phyloP scores from a whole-genome alignment of 2,329 filamentous ascomycete species.

The Colletotrichum musae region DNA sequence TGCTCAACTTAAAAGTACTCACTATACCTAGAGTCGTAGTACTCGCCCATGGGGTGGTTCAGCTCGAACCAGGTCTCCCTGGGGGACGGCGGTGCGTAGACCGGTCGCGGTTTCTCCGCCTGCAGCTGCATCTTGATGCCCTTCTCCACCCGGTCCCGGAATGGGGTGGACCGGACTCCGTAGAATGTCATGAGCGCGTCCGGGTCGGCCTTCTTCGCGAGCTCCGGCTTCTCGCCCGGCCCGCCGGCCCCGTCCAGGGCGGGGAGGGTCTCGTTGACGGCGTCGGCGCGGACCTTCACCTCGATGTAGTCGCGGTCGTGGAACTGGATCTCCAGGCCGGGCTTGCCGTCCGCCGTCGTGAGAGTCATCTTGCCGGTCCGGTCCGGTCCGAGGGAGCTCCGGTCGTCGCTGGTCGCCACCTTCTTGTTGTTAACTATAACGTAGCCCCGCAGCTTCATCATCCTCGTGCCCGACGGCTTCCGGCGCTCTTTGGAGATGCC shows the following conservation, averaged over 20 bases:
- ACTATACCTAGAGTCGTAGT: neutral
- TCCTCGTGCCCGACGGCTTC: neutral
- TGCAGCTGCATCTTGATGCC: too few relatives aligned
- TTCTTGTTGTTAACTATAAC: neutral
- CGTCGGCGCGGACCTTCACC: neutral
- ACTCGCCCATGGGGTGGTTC: neutral
- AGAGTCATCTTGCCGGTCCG: neutral
- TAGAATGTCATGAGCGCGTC: neutral
- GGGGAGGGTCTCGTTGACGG: neutral
- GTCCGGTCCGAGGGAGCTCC: neutral
- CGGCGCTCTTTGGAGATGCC: too few relatives aligned
- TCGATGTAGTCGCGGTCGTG: conserved; percentile 4
- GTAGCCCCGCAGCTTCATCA: neutral
- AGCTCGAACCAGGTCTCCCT: conserved; percentile 3
- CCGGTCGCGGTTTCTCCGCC: too few relatives aligned
- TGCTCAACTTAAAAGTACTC: neutral
- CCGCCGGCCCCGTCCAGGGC: too few relatives aligned
- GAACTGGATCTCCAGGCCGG: neutral
- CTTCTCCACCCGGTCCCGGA: neutral
- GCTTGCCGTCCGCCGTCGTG: neutral
- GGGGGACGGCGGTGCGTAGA: neutral
- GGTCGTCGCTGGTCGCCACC: neutral
- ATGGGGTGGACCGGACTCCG: neutral
- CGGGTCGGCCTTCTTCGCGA: too few relatives aligned
- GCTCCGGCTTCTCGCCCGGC: too few relatives aligned